Base-by-base conservation (phyloP, 2,329 filamentous ascomycete genomes). In the Calycina herbarum region DNA sequence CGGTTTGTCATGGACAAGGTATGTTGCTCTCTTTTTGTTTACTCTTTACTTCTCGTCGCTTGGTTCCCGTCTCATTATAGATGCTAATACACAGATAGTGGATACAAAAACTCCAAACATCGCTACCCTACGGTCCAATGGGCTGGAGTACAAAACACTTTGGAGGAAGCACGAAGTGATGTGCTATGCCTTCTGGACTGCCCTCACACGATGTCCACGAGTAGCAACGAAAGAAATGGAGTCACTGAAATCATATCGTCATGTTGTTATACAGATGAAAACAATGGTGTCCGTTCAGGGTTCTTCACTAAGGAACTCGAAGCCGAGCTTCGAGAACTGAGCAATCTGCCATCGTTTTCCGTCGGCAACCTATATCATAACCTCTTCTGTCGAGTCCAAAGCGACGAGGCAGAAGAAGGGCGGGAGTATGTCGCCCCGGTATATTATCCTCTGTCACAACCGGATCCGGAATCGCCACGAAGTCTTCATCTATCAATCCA, bases 301-400 rank as follows among this genome's bases (percentile, higher is more conserved):
- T 62, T 65, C 11, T 71, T 70, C 38, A 66, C 66, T n/a, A 45
- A 35, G 61, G 63, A 67, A 38, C 62, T 70, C 3, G 64, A 66
- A 20, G 54, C 54, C 1, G 70, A 72, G 40, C 67, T 72, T 38
- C 66, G 66, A 31, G 67, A 68, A 20, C 29, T 72, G 61, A 69
- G 68, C 40, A 68, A 65, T 13, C 29, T 72, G 1, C 67, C 70
- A 3, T 68, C 67, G 2, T 72, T 72, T 33, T 72, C 70, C 5
- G 57, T 70, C 6, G 70, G 70, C 0, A 72, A 72, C 31, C 40
- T 72, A 17, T 72, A 72, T 27, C 66, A 72, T 17, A 72, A 72
- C 40, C 29, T 72, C 11, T 69, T 72, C 33, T 70, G 64, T 31
- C 66, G 70, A 24, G 61, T 66, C 4, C 69, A 69, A 56, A 64